Conservation (phyloP, 306 rosid species). For the Cercis canadensis region DNA sequence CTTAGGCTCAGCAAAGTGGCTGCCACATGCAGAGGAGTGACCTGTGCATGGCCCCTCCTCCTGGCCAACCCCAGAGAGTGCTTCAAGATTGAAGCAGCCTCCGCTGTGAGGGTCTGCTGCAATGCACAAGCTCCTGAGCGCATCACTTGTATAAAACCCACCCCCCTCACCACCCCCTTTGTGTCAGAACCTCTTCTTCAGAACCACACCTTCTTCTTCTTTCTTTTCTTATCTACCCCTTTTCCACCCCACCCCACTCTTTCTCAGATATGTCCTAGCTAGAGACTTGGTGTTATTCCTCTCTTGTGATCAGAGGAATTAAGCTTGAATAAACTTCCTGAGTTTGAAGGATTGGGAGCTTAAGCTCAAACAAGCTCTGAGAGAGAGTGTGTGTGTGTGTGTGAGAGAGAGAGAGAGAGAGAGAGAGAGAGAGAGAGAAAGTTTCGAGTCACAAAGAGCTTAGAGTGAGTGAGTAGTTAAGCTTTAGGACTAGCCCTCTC, state of each 20-base stretch:
- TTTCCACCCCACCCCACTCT: slow-evolving; percentile 41
- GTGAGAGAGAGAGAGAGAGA: too few relatives aligned
- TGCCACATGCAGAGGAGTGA: slow-evolving; percentile 93
- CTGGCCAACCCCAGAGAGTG: slow-evolving; percentile 83
- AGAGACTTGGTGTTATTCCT: not conserved
- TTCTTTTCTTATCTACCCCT: slow-evolving; percentile 12
- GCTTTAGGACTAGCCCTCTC: slow-evolving; percentile 52
- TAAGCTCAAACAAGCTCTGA: not conserved
- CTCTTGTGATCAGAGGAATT: slow-evolving; percentile 24
- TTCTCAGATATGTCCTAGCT: slow-evolving; percentile 24
- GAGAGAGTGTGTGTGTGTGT: too few relatives aligned
- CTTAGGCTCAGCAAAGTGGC: slow-evolving; percentile 74
- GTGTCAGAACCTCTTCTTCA: slow-evolving; percentile 25
- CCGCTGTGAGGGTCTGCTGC: slow-evolving; percentile 96
- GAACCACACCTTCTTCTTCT: slow-evolving; percentile 22
- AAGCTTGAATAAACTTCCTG: slow-evolving; percentile 20
- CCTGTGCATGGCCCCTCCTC: slow-evolving; percentile 94
- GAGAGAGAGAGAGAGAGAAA: not conserved
- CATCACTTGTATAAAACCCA: slow-evolving; percentile 72
- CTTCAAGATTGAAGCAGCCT: slow-evolving; percentile 93
- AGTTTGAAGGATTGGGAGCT: slow-evolving; percentile 30
- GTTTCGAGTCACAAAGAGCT: slow-evolving; percentile 20
- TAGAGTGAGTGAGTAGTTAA: slow-evolving; percentile 36
- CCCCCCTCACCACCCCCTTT: slow-evolving; percentile 61
- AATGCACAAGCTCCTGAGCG: slow-evolving; percentile 86